Percentiles rank a stretch among this genome's conserved stretches.
Evolutionary conservation across 2,329 filamentous ascomycete genomes (phyloP).

Genomic region (Epichloe elymi): DNA sequence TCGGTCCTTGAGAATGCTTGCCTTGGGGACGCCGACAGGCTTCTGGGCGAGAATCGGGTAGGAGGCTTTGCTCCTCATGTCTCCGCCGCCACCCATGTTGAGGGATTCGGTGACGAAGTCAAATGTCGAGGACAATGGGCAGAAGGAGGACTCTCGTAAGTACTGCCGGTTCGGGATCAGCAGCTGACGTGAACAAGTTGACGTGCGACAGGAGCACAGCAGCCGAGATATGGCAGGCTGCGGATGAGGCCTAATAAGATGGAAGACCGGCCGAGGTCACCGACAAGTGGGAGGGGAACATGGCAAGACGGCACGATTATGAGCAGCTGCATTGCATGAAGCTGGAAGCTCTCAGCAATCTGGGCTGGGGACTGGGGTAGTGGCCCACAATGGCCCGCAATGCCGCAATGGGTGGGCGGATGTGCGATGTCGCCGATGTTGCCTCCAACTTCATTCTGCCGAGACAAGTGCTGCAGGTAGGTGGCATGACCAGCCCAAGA

Average conservation of each 20-base stretch:
- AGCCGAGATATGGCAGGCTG: neutral
- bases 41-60: slow-evolving; percentile 38
- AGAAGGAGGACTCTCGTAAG: slow-evolving; percentile 11
- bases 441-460: too few species aligned
- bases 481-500: too few species aligned
- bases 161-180: slow-evolving; percentile 11
- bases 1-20: slow-evolving; percentile 72
- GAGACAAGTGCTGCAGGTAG: too few species aligned
- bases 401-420: too few species aligned
- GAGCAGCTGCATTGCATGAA: too few species aligned
- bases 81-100: slow-evolving; percentile 38
- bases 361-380: too few species aligned
- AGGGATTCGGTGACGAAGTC: slow-evolving; percentile 8
- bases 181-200: slow-evolving; percentile 10
- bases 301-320: too few species aligned
- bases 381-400: too few species aligned
- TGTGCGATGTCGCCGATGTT: too few species aligned
- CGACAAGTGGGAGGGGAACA: too few species aligned
- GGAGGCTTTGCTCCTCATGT: slow-evolving; percentile 30
- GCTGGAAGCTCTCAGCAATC: too few species aligned
- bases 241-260: neutral
- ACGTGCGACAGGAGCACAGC: neutral
- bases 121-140: slow-evolving; percentile 14
- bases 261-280: neutral
- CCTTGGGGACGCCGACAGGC: slow-evolving; percentile 66